Evolutionary conservation across 345 rosid species (phyloP), one percentile per base, ranked within the genome.

Genomic region (Pistacia vera): DNA sequence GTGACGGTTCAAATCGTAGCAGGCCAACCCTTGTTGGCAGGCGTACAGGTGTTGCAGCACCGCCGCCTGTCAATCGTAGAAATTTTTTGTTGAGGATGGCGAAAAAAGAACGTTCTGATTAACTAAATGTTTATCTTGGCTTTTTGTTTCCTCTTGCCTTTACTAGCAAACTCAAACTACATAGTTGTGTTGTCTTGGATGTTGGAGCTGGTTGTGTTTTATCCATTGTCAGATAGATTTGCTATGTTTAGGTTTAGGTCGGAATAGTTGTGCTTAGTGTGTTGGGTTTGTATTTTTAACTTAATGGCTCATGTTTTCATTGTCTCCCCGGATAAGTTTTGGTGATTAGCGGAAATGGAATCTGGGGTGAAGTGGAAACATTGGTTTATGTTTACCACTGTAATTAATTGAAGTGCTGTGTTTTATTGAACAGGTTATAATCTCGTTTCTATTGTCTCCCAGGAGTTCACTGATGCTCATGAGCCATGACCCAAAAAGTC

Each of bases 341-440:
- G 35, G 22, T 17, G 38, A 3, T 17, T 11, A 36, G 12, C 2
- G 22, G 17, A 17, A 30, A 3, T 14, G n/a, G 36, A 54, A 36
- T 58, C 80, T 77, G 65, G 82, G 86, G 91, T 84, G 86, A 85
- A 80, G 30, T 73, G 85, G 81, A 85, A 84, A 88, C 87, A 84
- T 75, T 46, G 35, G 80, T n/a, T 56, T 63, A 54, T 33, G 22
- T 22, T 22, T 22, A 22, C 22, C 22, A 22, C 22, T 22, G 22
- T 22, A 22, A 22, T 22, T 22, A 22, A 22, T 22, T 22, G 22
- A 22, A 22, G 22, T 22, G 22, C 22, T 22, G 22, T 22, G 22
- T 22, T 22, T 22, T 22, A 22, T 22, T 22, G 22, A 22, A 22
- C 22, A 22, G 22, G 22, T 22, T 22, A 22, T 22, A 22, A 22